Conservation (phyloP, 768 basidiomycete species). For the Russula foetens region DNA sequence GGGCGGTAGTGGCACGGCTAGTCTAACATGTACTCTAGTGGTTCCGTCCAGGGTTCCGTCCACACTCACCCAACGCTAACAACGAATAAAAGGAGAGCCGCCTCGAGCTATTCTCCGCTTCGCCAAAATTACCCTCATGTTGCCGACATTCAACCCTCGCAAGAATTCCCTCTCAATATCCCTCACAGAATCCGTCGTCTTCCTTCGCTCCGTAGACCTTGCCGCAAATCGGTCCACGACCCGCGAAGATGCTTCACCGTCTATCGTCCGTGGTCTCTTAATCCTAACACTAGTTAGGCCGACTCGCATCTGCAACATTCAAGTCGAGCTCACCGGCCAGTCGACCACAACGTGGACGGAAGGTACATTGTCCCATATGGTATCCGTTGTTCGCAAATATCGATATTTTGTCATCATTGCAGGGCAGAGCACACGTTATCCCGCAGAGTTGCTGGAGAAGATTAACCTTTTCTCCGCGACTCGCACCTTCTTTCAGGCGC, state of each 20-base stretch:
- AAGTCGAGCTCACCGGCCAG: slow-evolving; percentile 67
- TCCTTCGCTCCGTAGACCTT: slow-evolving; percentile 36
- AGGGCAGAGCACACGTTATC: slow-evolving; percentile 43
- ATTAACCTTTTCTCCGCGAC: slow-evolving; percentile 64
- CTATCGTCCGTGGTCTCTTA: slow-evolving; percentile 58
- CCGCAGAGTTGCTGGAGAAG: slow-evolving; percentile 54
- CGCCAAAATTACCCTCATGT: neutral
- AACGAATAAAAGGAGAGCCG: neutral
- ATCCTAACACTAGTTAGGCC: slow-evolving; percentile 62
- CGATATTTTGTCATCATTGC: slow-evolving; percentile 21
- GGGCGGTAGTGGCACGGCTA: too few relatives aligned
- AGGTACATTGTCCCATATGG: slow-evolving; percentile 43
- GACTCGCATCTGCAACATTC: slow-evolving; percentile 80
- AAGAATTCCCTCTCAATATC: slow-evolving; percentile 34
- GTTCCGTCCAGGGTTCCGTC: too few relatives aligned
- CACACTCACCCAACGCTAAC: neutral
- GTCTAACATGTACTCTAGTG: too few relatives aligned
- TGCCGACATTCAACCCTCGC: neutral
- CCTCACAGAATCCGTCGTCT: slow-evolving; percentile 48
- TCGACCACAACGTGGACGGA: slow-evolving; percentile 76
- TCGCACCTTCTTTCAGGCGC: slow-evolving; percentile 64
- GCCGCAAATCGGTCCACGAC: slow-evolving; percentile 26
- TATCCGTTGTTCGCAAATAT: slow-evolving; percentile 3
- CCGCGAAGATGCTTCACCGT: slow-evolving; percentile 36
- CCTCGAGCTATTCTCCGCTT: neutral